Conservation (phyloP, 202 grass and related monocot species). For the Elaeis oleifera region DNA sequence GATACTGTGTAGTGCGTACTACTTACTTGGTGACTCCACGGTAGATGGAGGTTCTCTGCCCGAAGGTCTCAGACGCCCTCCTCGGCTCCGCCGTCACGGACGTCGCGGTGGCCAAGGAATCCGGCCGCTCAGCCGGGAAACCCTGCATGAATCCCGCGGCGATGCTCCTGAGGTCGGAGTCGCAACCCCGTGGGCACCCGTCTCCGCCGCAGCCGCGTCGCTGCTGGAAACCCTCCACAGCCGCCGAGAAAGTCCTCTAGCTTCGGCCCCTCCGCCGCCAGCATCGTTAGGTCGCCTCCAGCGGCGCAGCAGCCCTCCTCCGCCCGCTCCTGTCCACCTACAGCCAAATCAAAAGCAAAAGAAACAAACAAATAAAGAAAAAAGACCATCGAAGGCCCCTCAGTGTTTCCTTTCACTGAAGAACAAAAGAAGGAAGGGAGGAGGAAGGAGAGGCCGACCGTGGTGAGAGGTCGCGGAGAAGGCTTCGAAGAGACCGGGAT, state of each 20-base stretch:
- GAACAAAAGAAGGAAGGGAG: not conserved
- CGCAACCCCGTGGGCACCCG: conserved; percentile 3
- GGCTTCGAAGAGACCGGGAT: conserved; percentile 72
- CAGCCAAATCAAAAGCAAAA: not conserved
- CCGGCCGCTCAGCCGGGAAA: conserved; percentile 30
- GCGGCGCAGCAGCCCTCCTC: not conserved
- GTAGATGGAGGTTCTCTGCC: conserved; percentile 87
- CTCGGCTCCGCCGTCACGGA: conserved; percentile 40
- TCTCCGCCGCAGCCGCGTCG: not conserved
- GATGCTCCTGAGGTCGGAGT: conserved; percentile 69
- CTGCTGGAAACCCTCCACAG: not conserved
- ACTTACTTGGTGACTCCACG: conserved; percentile 76
- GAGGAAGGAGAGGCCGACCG: not conserved
- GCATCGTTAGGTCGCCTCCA: no score
- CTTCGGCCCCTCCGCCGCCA: conserved; percentile 33
- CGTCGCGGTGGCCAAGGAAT: conserved; percentile 25
- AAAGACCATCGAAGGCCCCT: no score
- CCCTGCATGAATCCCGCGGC: conserved; percentile 57
- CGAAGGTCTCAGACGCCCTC: conserved; percentile 53
- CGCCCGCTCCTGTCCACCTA: conserved; percentile 28
- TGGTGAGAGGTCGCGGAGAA: conserved; percentile 28
- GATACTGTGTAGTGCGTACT: no score
- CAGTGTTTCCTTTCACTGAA: no score
- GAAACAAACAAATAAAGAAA: not conserved
- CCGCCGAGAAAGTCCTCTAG: conserved; percentile 78